Percentiles rank a stretch among this genome's conserved stretches.
These are phyloP conservation scores for Sporodiniella umbellata DNA, from an alignment of 371 early-diverging fungal species.

Conservation along the genomic window DNA sequence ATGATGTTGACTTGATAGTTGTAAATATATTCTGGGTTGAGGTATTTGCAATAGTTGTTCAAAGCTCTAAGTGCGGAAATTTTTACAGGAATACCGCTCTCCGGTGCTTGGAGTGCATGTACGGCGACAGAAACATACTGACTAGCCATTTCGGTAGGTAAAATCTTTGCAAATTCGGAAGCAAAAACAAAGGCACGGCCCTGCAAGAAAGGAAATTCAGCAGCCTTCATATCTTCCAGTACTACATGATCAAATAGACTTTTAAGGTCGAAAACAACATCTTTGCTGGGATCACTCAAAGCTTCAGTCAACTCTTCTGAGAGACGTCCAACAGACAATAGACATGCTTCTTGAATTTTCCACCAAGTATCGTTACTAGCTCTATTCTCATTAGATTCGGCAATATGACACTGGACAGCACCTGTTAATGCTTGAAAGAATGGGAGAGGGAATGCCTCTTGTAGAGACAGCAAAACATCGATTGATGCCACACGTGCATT, in stretches of 20 bases:
- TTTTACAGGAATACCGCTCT: slow-evolving; percentile 63
- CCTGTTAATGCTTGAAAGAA: slow-evolving; percentile 53
- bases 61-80: slow-evolving; percentile 81
- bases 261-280: slow-evolving; percentile 55
- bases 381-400: slow-evolving; percentile 52
- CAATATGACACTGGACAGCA: slow-evolving; percentile 55
- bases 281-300: slow-evolving; percentile 39
- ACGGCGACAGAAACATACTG: slow-evolving; percentile 75
- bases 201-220: slow-evolving; percentile 79
- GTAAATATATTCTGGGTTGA: slow-evolving; percentile 53
- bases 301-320: slow-evolving; percentile 58
- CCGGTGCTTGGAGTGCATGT: slow-evolving; percentile 60
- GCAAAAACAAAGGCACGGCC: slow-evolving; percentile 88
- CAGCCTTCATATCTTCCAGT: slow-evolving; percentile 59
- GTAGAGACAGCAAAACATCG: slow-evolving; percentile 64
- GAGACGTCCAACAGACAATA: slow-evolving; percentile 69
- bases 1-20: slow-evolving; percentile 71
- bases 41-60: slow-evolving; percentile 64
- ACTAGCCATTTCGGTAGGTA: slow-evolving; percentile 63
- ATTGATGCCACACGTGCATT: slow-evolving; percentile 81
- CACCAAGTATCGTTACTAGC: slow-evolving; percentile 65
- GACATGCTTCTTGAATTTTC: slow-evolving; percentile 81
- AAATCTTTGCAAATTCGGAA: slow-evolving; percentile 71
- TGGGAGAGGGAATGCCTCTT: slow-evolving; percentile 57
- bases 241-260: slow-evolving; percentile 80